Conservation (phyloP, 2,329 filamentous ascomycete species). For the Dactylellina parvicollis region DNA sequence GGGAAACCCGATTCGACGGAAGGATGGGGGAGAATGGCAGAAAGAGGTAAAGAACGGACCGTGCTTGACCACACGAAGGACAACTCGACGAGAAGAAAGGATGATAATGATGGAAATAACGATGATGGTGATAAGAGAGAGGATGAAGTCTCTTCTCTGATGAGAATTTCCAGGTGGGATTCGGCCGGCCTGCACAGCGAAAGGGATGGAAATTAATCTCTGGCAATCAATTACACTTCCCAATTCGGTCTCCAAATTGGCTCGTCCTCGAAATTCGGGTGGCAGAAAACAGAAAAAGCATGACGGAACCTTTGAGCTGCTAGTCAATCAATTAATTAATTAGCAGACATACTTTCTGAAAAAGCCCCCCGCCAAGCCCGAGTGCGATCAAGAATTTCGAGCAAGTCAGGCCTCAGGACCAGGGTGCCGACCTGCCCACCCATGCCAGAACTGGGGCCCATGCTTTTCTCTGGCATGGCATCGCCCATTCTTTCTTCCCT, state of each 20-base stretch:
- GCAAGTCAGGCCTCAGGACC: neutral
- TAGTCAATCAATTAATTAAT: neutral
- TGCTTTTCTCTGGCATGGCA: neutral
- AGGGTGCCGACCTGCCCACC: too few relatives aligned
- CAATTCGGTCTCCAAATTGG: constrained; percentile 34
- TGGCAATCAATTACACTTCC: constrained; percentile 53
- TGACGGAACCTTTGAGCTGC: neutral
- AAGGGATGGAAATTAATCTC: constrained; percentile 42
- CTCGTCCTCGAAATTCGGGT: constrained; percentile 30
- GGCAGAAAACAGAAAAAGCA: constrained; percentile 31
- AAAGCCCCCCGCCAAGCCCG: constrained; percentile 16
- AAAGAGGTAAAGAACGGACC: constrained; percentile 37
- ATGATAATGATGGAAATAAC: constrained; percentile 2
- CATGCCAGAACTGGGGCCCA: neutral
- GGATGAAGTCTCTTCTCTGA: neutral
- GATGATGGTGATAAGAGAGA: neutral
- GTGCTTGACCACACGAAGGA: constrained; percentile 33
- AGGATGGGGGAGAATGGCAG: neutral
- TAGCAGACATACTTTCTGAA: too few relatives aligned
- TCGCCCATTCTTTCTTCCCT: constrained; percentile 22
- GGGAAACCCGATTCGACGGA: neutral
- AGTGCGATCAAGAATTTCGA: neutral
- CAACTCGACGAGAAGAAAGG: neutral
- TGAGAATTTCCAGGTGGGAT: neutral
- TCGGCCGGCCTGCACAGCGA: constrained; percentile 4